Conservation (phyloP, 2,329 filamentous ascomycete species). For the Parascedosporium putredinis region DNA sequence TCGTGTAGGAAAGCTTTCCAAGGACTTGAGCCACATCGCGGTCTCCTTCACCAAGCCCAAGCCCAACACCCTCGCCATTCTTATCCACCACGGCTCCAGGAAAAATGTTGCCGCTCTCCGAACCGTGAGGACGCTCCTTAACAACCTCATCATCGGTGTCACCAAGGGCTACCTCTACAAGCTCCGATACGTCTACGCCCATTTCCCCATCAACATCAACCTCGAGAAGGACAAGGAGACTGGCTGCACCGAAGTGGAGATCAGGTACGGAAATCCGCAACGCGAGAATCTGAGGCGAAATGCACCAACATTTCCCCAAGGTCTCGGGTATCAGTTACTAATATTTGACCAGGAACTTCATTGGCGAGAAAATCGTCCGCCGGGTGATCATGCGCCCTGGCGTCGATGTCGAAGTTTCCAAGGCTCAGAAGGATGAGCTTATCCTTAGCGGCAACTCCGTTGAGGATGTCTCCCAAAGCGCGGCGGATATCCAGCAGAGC, state of each 20-base stretch:
- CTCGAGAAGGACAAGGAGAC: constrained; percentile 93
- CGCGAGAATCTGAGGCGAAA: no score
- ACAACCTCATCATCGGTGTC: constrained; percentile 97
- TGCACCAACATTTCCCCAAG: no score
- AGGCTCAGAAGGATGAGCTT: constrained; percentile 96
- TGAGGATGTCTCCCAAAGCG: constrained; percentile 94
- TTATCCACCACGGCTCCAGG: constrained; percentile 96
- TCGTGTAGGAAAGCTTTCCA: constrained; percentile 76
- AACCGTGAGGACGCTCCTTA: constrained; percentile 95
- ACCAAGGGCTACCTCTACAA: constrained; percentile 99
- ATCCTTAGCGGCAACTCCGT: constrained; percentile 87
- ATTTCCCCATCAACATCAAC: constrained; percentile 99
- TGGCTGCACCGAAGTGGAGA: constrained; percentile 83
- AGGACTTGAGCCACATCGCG: constrained; percentile 92
- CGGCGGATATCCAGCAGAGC: constrained; percentile 98
- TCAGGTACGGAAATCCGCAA: constrained; percentile 56
- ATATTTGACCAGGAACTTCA: constrained; percentile 95
- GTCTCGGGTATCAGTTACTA: no score
- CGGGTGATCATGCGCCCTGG: constrained; percentile 79
- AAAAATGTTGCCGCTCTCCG: constrained; percentile 98
- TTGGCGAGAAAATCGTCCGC: constrained; percentile 99
- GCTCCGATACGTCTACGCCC: constrained; percentile 99
- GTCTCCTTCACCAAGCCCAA: constrained; percentile 88
- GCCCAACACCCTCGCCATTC: constrained; percentile 84
- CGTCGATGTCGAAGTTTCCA: constrained; percentile 82